phyloP scores from a whole-genome alignment of 352 stramenopile genomes.

The Pythium biforme region DNA sequence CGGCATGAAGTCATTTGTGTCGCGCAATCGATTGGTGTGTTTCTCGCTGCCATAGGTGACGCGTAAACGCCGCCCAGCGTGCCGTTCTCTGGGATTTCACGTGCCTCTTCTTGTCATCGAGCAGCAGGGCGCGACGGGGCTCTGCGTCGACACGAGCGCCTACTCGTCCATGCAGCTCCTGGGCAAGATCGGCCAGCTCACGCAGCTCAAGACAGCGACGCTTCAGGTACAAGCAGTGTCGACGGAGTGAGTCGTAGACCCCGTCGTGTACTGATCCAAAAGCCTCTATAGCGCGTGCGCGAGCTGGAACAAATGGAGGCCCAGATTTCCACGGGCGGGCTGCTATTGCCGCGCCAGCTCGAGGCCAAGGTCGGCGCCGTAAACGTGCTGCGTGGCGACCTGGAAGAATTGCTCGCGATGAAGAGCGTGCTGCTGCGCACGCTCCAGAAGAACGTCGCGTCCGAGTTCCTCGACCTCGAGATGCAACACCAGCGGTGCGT shows the following conservation, averaged over 20 bases:
- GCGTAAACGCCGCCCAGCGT: too few species aligned
- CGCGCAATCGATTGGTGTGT: constrained; percentile 34
- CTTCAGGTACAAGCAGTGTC: constrained; percentile 19
- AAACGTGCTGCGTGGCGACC: constrained; percentile 26
- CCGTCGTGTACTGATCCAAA: neutral
- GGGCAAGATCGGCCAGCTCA: constrained; percentile 24
- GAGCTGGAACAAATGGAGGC: constrained; percentile 41
- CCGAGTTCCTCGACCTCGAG: constrained; percentile 39
- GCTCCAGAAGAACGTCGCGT: constrained; percentile 33
- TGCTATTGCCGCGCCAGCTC: constrained; percentile 33
- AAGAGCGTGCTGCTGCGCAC: constrained; percentile 42
- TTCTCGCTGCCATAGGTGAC: neutral
- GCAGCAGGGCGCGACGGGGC: constrained; percentile 5
- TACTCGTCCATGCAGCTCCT: constrained; percentile 35
- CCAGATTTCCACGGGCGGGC: constrained; percentile 24
- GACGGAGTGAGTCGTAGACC: too few species aligned
- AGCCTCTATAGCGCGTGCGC: constrained; percentile 26
- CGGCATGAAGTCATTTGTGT: constrained; percentile 39
- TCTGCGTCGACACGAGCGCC: constrained; percentile 6
- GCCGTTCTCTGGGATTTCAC: too few species aligned
- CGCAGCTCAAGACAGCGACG: constrained; percentile 21
- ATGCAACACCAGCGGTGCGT: constrained; percentile 42
- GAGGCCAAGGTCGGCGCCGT: constrained; percentile 25
- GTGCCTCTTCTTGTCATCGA: too few species aligned
- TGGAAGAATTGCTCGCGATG: constrained; percentile 33